Percentiles rank a stretch among this genome's conserved stretches.
These are phyloP conservation scores for Diplodia mutila DNA, from an alignment of 2,329 filamentous ascomycete species.

Conservation along the genomic window DNA sequence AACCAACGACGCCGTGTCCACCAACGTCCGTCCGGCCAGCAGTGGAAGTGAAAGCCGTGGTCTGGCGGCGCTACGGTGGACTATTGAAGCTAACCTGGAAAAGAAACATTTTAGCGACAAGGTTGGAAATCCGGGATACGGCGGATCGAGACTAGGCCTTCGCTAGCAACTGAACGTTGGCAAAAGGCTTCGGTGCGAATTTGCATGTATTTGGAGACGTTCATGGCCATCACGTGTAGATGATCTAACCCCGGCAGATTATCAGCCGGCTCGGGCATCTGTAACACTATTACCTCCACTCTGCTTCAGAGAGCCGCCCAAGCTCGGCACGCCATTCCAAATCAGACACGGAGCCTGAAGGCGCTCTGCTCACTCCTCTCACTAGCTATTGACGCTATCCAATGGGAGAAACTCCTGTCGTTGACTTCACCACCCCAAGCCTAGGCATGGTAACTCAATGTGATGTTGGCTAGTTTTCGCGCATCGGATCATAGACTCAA, in stretches of 20 bases:
- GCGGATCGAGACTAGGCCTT: neutral
- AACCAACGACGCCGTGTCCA: neutral
- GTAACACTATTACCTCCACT: neutral
- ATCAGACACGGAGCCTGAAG: conserved; percentile 4
- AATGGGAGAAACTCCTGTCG: neutral
- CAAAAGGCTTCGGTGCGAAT: neutral
- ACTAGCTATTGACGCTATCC: neutral
- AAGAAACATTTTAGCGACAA: neutral
- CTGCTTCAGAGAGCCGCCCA: neutral
- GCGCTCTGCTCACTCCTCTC: neutral
- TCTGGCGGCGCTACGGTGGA: neutral
- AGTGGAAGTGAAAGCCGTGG: neutral
- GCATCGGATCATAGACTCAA: neutral
- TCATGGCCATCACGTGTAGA: neutral
- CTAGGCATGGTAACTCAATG: neutral
- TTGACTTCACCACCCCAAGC: neutral
- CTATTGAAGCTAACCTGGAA: neutral
- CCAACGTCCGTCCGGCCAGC: neutral
- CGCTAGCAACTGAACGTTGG: neutral
- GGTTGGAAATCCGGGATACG: neutral
- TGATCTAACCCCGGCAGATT: neutral
- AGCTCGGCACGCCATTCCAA: conserved; percentile 9
- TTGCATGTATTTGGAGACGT: neutral
- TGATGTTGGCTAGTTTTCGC: neutral
- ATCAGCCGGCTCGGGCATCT: neutral